Evolutionary conservation across 768 basidiomycete genomes (phyloP).

Genomic region (Clavulina sp.): DNA sequence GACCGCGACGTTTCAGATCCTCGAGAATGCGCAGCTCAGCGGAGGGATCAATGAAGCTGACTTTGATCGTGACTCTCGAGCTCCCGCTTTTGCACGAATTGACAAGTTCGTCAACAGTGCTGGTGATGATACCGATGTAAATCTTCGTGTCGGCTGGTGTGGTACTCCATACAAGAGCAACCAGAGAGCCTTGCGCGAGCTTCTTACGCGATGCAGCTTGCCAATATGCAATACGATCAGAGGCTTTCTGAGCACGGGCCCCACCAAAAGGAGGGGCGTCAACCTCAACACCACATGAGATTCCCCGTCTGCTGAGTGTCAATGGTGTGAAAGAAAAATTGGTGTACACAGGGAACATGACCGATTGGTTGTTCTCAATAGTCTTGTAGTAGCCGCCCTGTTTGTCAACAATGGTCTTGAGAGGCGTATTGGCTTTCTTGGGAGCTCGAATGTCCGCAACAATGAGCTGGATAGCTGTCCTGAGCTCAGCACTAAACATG

Average conservation of each 20-base stretch:
- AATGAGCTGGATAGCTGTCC: slow-evolving; percentile 33
- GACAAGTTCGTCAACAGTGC: slow-evolving; percentile 27
- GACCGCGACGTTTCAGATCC: background rate
- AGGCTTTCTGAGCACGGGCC: slow-evolving; percentile 26
- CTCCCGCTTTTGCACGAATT: slow-evolving; percentile 23
- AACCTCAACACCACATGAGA: slow-evolving; percentile 30
- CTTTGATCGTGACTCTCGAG: slow-evolving; percentile 27
- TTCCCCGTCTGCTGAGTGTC: slow-evolving; percentile 23
- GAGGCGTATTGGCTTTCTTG: slow-evolving; percentile 2
- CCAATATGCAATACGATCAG: slow-evolving; percentile 38
- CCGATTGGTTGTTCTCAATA: slow-evolving; percentile 2
- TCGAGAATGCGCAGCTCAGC: slow-evolving; percentile 28
- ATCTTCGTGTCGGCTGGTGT: slow-evolving; percentile 14
- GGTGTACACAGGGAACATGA: slow-evolving; percentile 15
- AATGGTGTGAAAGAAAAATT: slow-evolving; percentile 7
- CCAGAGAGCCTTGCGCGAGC: slow-evolving; percentile 41
- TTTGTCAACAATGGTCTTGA: slow-evolving; percentile 5
- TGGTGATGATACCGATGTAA: slow-evolving; percentile 37
- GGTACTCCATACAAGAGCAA: slow-evolving; percentile 38
- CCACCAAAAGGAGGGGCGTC: slow-evolving; percentile 40
- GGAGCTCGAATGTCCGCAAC: slow-evolving; percentile 25
- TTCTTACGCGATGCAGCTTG: slow-evolving; percentile 40
- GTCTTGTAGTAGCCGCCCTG: slow-evolving; percentile 15
- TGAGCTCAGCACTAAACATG: slow-evolving; percentile 31
- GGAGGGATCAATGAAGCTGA: slow-evolving; percentile 46